Base-by-base conservation (phyloP, 208 protist genomes). In the Endotrypanum monterogeii region DNA sequence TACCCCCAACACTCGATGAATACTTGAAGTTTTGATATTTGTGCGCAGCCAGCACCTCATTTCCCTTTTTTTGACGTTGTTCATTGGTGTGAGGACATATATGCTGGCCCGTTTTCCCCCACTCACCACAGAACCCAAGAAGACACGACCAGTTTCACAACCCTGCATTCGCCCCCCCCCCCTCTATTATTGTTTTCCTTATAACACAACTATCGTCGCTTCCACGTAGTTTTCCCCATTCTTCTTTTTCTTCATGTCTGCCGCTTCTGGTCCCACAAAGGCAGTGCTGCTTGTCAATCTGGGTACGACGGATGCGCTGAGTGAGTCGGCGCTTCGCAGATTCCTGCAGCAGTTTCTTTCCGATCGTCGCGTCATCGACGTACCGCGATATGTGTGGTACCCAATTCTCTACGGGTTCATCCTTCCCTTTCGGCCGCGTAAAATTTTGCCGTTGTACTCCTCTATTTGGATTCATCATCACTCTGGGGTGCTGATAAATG, bases 351-450 rank as follows among this genome's bases (percentile, higher is more conserved):
- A 78, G 70, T 76, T 82, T 39, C 71, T 91, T n/a, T 79, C 70
- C 1, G 82, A 87, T 50, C 77, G 73, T 18, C 87, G 87, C 14
- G 76, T 91, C 18, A 62, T 89, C 23, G 82, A 83, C 35, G 57
- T 87, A 37, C 75, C 87, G n/a, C 76, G 76, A 11, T 72, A 52
- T 18, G 35, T 89, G n/a, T 89, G 87, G 80, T 44, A 62, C 48
- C 78, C 84, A 6, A 80, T 89, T 62, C 71, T 91, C 4, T 91
- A 89, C 65, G 61, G 63, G 66, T 74, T 91, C n/a, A 78, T 91
- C 37, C 52, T 89, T 54, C 82, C 87, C 12, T 86, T 87, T 57
- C 85, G 82, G 25, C 76, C 76, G 16, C 41, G 37, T 48, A 71
- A 76, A 28, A 55, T 85, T 0, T 50, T 68, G 18, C 50, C 70